phyloP scores from a whole-genome alignment of 1,139 yeast species.

The Lodderomyces elongisporus region DNA sequence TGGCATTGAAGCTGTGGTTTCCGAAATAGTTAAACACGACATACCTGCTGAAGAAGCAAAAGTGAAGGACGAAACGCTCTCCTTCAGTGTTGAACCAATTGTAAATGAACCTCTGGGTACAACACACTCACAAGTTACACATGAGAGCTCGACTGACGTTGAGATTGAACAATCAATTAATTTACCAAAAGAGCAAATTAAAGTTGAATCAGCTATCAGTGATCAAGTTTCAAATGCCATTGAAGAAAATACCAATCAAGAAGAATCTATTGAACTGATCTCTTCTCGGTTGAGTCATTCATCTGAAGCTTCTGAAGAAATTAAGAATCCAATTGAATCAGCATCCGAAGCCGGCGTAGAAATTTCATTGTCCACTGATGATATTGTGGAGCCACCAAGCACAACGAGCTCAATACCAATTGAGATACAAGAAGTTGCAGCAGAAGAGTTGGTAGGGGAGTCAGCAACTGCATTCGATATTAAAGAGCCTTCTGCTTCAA shows the following conservation, averaged over 20 bases:
- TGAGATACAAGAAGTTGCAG: neutral
- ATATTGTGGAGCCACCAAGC: neutral
- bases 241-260: neutral
- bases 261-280: too few relatives aligned
- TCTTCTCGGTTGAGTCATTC: too few relatives aligned
- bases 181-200: too few relatives aligned
- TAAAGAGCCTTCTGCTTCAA: too few relatives aligned
- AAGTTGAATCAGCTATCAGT: neutral
- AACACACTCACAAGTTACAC: slow-evolving; percentile 1
- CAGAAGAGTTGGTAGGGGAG: slow-evolving; percentile 1
- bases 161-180: too few relatives aligned
- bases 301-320: too few relatives aligned
- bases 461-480: too few relatives aligned
- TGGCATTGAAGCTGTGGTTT: neutral
- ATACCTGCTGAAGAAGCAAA: neutral
- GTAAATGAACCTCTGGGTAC: slow-evolving; percentile 2
- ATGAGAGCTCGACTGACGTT: slow-evolving; percentile 5
- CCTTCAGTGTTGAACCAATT: slow-evolving; percentile 1
- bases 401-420: too few relatives aligned
- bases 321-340: too few relatives aligned
- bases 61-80: neutral
- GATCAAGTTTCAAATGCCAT: neutral
- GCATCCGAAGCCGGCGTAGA: neutral
- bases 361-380: neutral
- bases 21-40: too few relatives aligned